A percentile compares a stretch with the other conserved stretches of the same genome.
phyloP scores from a whole-genome alignment of 495 filamentous ascomycete species.

The Apiosordaria backusii region DNA sequence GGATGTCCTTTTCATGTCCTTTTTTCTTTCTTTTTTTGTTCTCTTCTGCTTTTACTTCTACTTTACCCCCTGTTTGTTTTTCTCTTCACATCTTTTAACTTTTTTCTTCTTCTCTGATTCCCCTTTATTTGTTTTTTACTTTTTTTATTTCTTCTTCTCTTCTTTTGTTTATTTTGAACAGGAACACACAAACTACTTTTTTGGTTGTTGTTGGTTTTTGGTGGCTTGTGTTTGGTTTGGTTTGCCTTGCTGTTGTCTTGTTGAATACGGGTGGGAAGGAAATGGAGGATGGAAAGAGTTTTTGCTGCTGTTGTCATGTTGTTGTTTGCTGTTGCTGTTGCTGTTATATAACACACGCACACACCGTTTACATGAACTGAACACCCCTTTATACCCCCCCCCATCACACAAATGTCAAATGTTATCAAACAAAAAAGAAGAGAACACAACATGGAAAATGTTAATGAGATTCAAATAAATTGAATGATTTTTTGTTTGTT shows the following conservation, averaged over 20 bases:
- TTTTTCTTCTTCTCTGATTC: constrained; percentile 10
- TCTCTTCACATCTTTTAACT: no score
- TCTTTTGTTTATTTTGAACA: constrained; percentile 13
- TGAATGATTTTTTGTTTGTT: no score
- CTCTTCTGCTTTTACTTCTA: constrained; percentile 1
- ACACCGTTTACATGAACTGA: neutral
- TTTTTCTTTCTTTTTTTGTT: constrained; percentile 1
- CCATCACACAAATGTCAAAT: no score
- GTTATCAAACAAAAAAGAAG: no score
- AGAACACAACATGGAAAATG: no score
- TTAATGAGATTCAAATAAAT: no score
- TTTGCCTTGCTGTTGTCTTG: neutral
- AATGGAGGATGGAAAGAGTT: neutral
- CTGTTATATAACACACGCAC: neutral
- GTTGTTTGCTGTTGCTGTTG: neutral
- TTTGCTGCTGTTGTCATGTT: neutral
- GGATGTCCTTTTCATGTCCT: neutral
- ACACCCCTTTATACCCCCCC: neutral
- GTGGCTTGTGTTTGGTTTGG: neutral
- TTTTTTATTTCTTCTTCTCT: neutral
- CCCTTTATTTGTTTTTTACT: constrained; percentile 1
- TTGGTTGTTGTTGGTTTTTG: neutral
- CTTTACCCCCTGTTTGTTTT: neutral
- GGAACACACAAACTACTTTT: neutral
- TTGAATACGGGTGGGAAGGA: neutral